These are phyloP conservation scores for Rhizopogon rudus DNA, from an alignment of 768 basidiomycete species.

Conservation along the genomic window DNA sequence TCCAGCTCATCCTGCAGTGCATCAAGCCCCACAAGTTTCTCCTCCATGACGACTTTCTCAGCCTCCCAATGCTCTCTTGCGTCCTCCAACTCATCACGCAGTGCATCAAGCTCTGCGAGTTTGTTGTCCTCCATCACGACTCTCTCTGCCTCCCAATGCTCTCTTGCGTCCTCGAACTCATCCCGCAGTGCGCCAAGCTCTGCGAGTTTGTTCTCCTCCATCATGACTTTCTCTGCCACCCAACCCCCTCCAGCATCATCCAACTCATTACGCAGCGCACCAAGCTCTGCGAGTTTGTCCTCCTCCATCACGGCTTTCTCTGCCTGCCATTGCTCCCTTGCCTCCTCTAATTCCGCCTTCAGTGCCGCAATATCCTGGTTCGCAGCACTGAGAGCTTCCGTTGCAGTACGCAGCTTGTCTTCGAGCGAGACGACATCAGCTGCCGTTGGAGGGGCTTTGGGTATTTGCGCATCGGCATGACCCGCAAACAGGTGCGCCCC, in stretches of 20 bases:
- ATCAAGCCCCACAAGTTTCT: slow-evolving; percentile 41
- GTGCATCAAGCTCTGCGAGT: slow-evolving; percentile 38
- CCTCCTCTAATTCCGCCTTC: slow-evolving; percentile 35
- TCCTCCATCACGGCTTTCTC: slow-evolving; percentile 46
- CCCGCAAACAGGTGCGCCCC: slow-evolving; percentile 85
- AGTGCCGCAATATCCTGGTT: slow-evolving; percentile 44
- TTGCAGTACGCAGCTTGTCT: slow-evolving; percentile 57
- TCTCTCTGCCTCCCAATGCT: slow-evolving; percentile 47
- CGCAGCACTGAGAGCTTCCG: slow-evolving; percentile 51
- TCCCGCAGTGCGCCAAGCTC: too few species aligned
- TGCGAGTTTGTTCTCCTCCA: too few species aligned
- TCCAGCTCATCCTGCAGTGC: slow-evolving; percentile 46
- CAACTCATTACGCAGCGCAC: slow-evolving; percentile 44
- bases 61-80: slow-evolving; percentile 30
- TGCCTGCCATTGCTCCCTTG: slow-evolving; percentile 46
- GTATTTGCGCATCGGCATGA: slow-evolving; percentile 60
- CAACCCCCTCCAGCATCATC: slow-evolving; percentile 34
- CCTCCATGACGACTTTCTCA: slow-evolving; percentile 33
- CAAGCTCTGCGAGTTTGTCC: slow-evolving; percentile 43
- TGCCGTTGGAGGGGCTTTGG: slow-evolving; percentile 38
- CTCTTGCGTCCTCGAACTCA: slow-evolving; percentile 41
- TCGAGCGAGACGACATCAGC: slow-evolving; percentile 52
- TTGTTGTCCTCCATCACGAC: slow-evolving; percentile 43
- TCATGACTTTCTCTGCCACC: slow-evolving; percentile 18
- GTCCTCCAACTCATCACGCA: slow-evolving; percentile 47